phyloP scores from a whole-genome alignment of 768 basidiomycete species.

The Suillus paluster region DNA sequence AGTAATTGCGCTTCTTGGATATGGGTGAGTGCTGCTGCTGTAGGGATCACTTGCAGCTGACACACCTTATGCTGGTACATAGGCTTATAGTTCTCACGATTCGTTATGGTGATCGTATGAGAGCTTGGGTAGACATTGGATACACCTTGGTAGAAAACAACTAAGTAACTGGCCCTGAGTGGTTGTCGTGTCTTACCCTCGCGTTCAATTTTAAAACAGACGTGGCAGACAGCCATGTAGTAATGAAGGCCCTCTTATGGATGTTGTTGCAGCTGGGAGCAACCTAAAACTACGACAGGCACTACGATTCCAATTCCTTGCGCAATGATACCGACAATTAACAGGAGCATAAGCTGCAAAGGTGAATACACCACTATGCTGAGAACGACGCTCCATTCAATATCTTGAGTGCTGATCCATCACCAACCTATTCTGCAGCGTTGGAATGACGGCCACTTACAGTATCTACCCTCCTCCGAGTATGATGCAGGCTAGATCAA shows the following conservation, averaged over 20 bases:
- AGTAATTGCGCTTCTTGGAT: slow-evolving; percentile 49
- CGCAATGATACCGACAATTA: slow-evolving; percentile 67
- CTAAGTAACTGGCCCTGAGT: background rate
- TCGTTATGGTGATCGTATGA: slow-evolving; percentile 52
- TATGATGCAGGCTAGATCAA: too few relatives aligned
- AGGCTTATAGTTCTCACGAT: slow-evolving; percentile 53
- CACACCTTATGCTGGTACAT: background rate
- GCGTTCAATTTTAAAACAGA: too few relatives aligned
- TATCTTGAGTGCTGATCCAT: background rate
- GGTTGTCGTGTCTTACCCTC: too few relatives aligned
- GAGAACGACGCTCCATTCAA: slow-evolving; percentile 8
- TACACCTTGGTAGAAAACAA: background rate
- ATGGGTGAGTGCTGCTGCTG: slow-evolving; percentile 44
- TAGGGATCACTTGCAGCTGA: background rate
- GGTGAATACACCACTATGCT: slow-evolving; percentile 77
- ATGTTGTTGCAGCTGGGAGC: background rate
- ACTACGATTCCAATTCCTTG: slow-evolving; percentile 74
- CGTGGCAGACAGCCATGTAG: background rate
- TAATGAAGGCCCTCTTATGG: too few relatives aligned
- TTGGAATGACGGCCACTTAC: slow-evolving; percentile 76
- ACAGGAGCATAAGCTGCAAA: slow-evolving; percentile 65
- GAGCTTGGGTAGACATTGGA: slow-evolving; percentile 56
- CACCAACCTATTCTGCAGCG: slow-evolving; percentile 68
- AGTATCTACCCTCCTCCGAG: too few relatives aligned
- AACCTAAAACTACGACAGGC: background rate